A percentile compares a stretch with the other conserved stretches of the same genome.
Conservation (phyloP, 129 eudicot genomes). For the Gnaphalium uliginosum region DNA sequence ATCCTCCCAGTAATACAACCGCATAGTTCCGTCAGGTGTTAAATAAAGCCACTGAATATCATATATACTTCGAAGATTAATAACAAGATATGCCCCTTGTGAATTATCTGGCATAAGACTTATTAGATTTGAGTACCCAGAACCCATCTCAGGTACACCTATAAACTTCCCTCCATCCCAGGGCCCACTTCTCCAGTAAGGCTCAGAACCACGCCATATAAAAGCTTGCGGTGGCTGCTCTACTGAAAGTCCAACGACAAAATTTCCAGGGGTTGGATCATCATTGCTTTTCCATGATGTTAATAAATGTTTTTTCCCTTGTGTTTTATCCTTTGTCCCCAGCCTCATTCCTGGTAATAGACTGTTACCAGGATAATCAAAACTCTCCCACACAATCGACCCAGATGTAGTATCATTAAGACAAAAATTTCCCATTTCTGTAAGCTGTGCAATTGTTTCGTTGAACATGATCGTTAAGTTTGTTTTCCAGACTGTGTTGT, state of each 20-base stretch:
- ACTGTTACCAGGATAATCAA: neutral
- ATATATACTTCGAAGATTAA: neutral
- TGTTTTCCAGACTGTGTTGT: neutral
- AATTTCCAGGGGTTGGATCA: constrained; percentile 35
- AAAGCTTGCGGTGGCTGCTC: constrained; percentile 37
- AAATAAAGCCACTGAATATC: constrained; percentile 1
- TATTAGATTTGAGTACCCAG: constrained; percentile 11
- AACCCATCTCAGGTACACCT: constrained; percentile 19
- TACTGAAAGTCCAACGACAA: constrained; percentile 15
- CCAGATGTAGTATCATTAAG: neutral
- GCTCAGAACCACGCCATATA: constrained; percentile 3
- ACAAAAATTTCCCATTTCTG: neutral
- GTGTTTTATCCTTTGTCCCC: neutral
- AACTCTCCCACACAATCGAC: neutral
- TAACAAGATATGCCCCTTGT: constrained; percentile 21
- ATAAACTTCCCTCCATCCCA: constrained; percentile 39
- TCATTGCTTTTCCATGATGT: constrained; percentile 30
- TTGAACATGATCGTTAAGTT: neutral
- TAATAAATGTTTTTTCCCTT: neutral
- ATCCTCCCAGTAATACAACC: neutral
- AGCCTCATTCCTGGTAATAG: neutral
- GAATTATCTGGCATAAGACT: constrained; percentile 19
- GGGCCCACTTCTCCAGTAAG: constrained; percentile 37
- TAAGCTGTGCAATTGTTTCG: neutral
- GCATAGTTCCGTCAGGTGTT: constrained; percentile 11